Evolutionary conservation across 1,284 basidiomycete species (phyloP), one percentile per base, ranked within the genome.

Genomic region (Cutaneotrichosporon dermatis): DNA sequence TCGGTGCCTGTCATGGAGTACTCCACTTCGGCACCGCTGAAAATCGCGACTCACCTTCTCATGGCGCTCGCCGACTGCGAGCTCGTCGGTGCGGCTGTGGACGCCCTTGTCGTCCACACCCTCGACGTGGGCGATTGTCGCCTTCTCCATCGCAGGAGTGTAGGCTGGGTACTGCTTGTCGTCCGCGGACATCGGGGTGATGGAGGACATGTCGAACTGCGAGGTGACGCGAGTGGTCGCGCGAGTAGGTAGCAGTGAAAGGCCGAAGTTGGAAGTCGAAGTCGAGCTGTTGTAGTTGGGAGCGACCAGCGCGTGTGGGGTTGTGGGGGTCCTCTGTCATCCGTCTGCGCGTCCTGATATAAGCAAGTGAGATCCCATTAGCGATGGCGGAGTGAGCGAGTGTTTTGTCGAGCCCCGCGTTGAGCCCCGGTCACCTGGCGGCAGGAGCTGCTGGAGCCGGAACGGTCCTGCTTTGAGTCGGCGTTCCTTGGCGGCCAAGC

Each of bases 1-100:
- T 25, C 25, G 25, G 25, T 25, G 25, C 25, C 25, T 25, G 25
- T 25, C 25, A 25, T 25, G 25, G 25, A 25, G 25, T 25, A 25
- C 25, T 25, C 25, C 25, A 25, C 25, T 25, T 25, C 25, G 25
- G 25, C 25, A 25, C 25, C 25, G 25, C 25, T 25, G 25, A 25
- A 25, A 25, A 25, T 25, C 25, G 25, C 25, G 25, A 55, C 64
- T 45, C 48, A 68, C 70, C 60, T 69, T 69, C 43, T 71, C 67
- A 6, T 56, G 45, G 15, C 64, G 56, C 52, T 73, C 71, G 15
- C 68, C 69, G 13, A 62, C 49, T 43, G 69, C 68, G 15, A 73
- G 50, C 8, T 60, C 58, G 12, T 53, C 57, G 11, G 66, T 58
- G 44, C 61, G 41, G 8, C 63, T 13, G 46, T 52, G 16, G 53